Base-by-base conservation (phyloP, 352 stramenopile species). In the Pilasporangium apinafurcum region DNA sequence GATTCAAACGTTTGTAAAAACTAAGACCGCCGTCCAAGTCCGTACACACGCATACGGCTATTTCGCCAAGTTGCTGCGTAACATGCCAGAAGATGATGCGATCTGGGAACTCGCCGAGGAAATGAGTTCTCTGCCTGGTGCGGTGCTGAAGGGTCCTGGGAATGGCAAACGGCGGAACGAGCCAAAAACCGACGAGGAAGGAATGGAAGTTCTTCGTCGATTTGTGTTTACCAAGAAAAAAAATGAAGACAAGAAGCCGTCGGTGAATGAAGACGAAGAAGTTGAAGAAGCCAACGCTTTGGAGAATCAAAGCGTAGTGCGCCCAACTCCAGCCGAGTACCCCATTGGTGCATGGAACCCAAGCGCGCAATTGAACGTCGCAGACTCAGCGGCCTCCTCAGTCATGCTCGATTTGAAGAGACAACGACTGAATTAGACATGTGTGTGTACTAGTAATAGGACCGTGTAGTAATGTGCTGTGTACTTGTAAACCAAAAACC, bases 31-130 rank as follows among this genome's bases (percentile, higher is more conserved):
- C 4, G 80, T 92, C 4, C 80, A 92, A 46, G 80, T 92, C 13
- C 76, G 80, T 38, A 92, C 80, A 5, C 80, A 92, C 51, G 80
- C 80, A n/a, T 92, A 92, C 53, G 80, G 80, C 4, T 92, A 92
- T 62, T 92, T 92, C 55, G 80, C 80, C 41, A 92, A 92, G 51
- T 58, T 92, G 26, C 59, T 92, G 26, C 71, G 80, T 12, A 92
- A 92, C 46, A 88, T 92, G 76, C 80, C 80, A 1, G 80, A 92
- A 51, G 79, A 91, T 27, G 79, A 91, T 33, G 73, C 68, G 1
- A 79, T 86, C 35, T 91, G 79, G 79, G 79, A 86, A 44, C 59
- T 87, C 2, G 79, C 79, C 0, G 73, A 91, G 26, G 76, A 86
- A 39, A 83, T 88, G 70, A 91, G 75, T 41, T 88, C 75, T 6